phyloP scores from a whole-genome alignment of 345 rosid genomes.

The Pelargonium nanum region DNA sequence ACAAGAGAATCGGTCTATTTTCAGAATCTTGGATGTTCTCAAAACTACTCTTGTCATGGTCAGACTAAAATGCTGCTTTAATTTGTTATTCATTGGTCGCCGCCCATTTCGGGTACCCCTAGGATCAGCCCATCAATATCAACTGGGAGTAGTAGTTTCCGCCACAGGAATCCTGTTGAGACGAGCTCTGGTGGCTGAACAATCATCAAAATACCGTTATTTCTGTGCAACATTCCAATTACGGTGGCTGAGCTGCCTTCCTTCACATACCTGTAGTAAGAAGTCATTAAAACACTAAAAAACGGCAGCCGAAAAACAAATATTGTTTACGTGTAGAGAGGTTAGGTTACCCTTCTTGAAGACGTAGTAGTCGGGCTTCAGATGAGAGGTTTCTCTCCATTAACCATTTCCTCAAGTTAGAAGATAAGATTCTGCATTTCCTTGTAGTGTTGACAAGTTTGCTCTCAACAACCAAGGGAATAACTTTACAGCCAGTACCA shows the following conservation, averaged over 20 bases:
- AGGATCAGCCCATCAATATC: constrained; percentile 41
- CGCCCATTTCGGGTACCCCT: constrained; percentile 17
- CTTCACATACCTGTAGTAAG: constrained; percentile 35
- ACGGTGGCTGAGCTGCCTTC: constrained; percentile 43
- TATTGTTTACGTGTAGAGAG: background rate
- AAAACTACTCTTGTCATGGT: constrained; percentile 12
- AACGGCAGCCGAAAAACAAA: constrained; percentile 1
- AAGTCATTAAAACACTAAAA: constrained; percentile 8
- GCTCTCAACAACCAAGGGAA: constrained; percentile 38
- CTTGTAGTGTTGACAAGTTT: constrained; percentile 35
- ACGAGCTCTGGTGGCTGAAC: constrained; percentile 32
- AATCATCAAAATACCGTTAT: constrained; percentile 25
- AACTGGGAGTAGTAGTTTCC: constrained; percentile 31
- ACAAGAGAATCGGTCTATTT: background rate
- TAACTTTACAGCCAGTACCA: constrained; percentile 32
- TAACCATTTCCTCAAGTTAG: constrained; percentile 40
- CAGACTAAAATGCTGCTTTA: constrained; percentile 5
- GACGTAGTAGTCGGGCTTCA: constrained; percentile 27
- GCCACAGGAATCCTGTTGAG: constrained; percentile 42
- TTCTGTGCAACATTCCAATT: constrained; percentile 26
- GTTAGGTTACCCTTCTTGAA: constrained; percentile 39
- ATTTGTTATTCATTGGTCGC: constrained; percentile 6
- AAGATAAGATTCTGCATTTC: constrained; percentile 24
- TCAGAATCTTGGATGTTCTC: background rate
- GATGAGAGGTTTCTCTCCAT: constrained; percentile 29